A percentile compares a stretch with the other conserved stretches of the same genome.
These are phyloP conservation scores for Beauveria scarabaeidicola DNA, from an alignment of 2,329 filamentous ascomycete species.

Conservation along the genomic window DNA sequence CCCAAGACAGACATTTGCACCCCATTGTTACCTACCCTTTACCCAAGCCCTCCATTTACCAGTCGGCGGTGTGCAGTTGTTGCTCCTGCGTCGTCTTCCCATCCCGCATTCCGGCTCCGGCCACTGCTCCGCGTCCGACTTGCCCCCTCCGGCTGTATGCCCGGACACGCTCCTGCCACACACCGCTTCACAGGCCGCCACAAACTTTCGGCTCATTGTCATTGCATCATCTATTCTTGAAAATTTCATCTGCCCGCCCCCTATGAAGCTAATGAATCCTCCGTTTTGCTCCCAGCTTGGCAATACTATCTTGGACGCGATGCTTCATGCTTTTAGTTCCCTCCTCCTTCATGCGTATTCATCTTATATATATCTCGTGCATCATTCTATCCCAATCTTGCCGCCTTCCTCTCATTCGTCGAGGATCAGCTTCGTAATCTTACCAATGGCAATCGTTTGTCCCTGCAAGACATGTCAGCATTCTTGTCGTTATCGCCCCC, in stretches of 20 bases:
- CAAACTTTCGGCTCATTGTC: not conserved
- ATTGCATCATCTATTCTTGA: constrained; percentile 9
- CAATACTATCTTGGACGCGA: not conserved
- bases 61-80: no score
- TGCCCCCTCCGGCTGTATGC: not conserved
- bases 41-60: no score
- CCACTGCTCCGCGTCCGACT: constrained; percentile 6
- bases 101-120: not conserved
- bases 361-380: not conserved
- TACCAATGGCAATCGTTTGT: constrained; percentile 98
- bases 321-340: constrained; percentile 7
- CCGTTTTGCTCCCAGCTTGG: not conserved
- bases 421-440: constrained; percentile 81
- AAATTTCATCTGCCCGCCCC: not conserved
- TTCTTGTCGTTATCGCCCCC: not conserved
- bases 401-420: constrained; percentile 20
- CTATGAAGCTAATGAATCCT: not conserved
- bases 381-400: not conserved
- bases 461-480: constrained; percentile 49
- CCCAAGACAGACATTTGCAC: not conserved
- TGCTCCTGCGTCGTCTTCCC: not conserved
- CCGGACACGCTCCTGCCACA: not conserved
- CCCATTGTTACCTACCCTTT: not conserved
- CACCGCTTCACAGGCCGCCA: not conserved
- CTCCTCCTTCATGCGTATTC: constrained; percentile 8